Percentiles rank a stretch among this genome's conserved stretches.
phyloP scores from a whole-genome alignment of 2,329 filamentous ascomycete species.

The Aspergillus caelatus region DNA sequence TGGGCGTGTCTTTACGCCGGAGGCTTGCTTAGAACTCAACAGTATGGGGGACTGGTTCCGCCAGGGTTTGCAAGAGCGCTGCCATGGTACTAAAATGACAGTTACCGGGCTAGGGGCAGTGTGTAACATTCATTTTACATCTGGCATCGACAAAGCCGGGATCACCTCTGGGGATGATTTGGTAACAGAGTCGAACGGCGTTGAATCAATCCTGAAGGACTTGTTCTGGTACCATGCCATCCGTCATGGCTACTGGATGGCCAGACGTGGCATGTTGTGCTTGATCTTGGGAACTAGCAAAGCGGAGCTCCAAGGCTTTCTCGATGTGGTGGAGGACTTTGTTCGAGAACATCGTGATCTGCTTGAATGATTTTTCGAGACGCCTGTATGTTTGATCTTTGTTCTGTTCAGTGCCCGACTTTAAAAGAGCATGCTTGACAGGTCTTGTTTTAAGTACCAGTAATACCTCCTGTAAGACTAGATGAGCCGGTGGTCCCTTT shows the following conservation, averaged over 20 bases:
- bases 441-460: not conserved
- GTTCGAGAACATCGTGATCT: not conserved
- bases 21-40: not conserved
- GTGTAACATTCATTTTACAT: not conserved
- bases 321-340: not conserved
- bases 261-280: not conserved
- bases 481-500: fast-evolving
- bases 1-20: not conserved
- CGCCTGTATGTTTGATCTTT: not conserved
- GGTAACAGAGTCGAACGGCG: not conserved
- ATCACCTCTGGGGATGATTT: not conserved
- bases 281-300: not conserved
- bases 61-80: not conserved
- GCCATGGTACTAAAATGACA: not conserved
- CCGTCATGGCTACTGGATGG: not conserved
- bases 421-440: not conserved
- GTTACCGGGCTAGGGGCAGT: not conserved
- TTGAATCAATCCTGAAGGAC: not conserved
- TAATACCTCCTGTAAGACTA: not conserved
- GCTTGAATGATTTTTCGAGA: not conserved
- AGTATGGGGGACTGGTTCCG: not conserved
- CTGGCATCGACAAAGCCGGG: too few species aligned
- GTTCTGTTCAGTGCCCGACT: not conserved
- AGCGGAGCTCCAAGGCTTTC: not conserved
- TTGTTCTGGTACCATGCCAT: not conserved